Base-by-base conservation (phyloP, 75 land plant genomes). In the Sequoiadendron giganteum region DNA sequence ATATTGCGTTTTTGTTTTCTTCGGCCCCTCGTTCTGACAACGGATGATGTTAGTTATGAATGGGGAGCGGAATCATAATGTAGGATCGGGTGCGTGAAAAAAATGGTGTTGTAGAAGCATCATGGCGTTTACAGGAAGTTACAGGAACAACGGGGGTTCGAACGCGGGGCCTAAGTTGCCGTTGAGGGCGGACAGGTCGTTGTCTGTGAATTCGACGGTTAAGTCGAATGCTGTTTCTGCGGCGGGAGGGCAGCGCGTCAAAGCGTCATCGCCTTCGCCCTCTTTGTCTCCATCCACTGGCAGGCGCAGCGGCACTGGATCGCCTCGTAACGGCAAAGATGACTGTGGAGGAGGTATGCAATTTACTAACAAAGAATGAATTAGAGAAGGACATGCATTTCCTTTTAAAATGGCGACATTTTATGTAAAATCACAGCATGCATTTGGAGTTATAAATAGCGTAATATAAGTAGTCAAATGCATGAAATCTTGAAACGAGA, bases 261-360 rank as follows among this genome's bases (percentile, higher is more conserved):
- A 56, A 42, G 34, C 40, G 21, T 56, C 39, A 42, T 55, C 86
- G 39, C 54, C 61, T 6, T 54, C 55, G 85, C 30, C 85, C 3
- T 30, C 65, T 39, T 15, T 61, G 58, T 54, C 86, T 21, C 52
- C 86, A 0, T 18, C 56, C 21, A 6, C 68, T 1, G 39, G 68
- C 25, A 45, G 68, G 18, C 48, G 56, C 65, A 84, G 47, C 85
- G 39, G 25, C 42, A 10, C 1, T 25, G 65, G 65, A 38, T 85
- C 86, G 58, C 86, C 86, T 32, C 86, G 86, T 54, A 55, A 52
- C 5, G 65, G 86, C 86, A 85, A 19, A 85, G 86, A 55, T 85
- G 86, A 85, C 52, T 34, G 25, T 30, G 86, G 65, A 85, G 86
- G 86, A 48, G 38, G 77, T 73, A 32, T 73, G 77, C 38, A 10